Base-by-base conservation (phyloP, 148 eudicot species). In the Pouteria glomerata region DNA sequence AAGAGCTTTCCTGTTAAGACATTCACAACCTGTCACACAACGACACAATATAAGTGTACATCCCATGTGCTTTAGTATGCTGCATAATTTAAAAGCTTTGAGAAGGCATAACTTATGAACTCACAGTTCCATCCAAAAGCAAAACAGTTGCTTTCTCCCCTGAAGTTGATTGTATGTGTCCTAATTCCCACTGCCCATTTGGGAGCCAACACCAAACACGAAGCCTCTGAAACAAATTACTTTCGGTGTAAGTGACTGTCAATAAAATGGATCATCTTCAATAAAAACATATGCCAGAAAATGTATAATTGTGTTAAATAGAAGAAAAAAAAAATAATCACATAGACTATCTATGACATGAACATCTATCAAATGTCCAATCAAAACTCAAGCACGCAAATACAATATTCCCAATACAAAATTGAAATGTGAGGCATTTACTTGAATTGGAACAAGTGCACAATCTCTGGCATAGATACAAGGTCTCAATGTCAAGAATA, bases 131-230 rank as follows among this genome's bases (percentile, higher is more conserved):
- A 75, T 83, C 83, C 52, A 73, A 74, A 26, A 91, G 86, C 66
- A 79, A 73, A 73, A 89, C 88, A 73, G 71, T 73, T 27, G 97
- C 85, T 78, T 86, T 86, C 33, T 84, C 89, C 69, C 84, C 89
- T 37, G 77, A 76, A 56, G 85, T 83, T 84, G 99, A 83, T 72
- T 80, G 83, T 79, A 92, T 87, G 44, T 75, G 81, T 77, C 99
- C 99, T 44, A 75, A 72, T 63, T 88, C 89, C 97, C 96, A 95
- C 41, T 78, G 81, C 63, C 90, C 87, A 79, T 85, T 83, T 35
- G 73, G 78, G 10, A 83, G 84, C 50, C 76, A 86, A 74, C 93
- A 91, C 99, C 99, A 95, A 47, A 88, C 87, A 66, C 84, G 83
- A 63, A 92, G 97, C 87, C 87, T 91, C 99, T 95, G 89, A 76